A percentile compares a stretch with the other conserved stretches of the same genome.
Conservation (phyloP, 176 grass and related monocot species). For the Musa schizocarpa region DNA sequence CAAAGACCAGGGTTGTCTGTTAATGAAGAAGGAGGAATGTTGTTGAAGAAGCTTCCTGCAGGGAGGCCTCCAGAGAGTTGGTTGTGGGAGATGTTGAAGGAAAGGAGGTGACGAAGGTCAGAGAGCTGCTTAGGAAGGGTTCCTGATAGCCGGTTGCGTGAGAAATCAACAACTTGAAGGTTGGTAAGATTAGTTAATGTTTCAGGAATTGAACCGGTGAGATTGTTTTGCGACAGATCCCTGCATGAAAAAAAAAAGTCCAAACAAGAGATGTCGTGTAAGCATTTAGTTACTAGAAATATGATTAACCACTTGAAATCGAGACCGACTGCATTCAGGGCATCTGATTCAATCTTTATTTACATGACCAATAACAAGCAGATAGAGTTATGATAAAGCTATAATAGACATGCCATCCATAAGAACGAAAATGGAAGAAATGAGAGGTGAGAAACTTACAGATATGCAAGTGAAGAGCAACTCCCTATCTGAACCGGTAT, state of each 20-base stretch:
- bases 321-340: neutral
- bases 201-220: conserved; percentile 74
- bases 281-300: neutral
- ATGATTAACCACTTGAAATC: neutral
- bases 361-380: neutral
- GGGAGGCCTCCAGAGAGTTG: conserved; percentile 81
- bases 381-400: conserved; percentile 2
- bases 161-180: conserved; percentile 59
- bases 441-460: conserved; percentile 51
- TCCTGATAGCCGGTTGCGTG: conserved; percentile 67
- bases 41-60: conserved; percentile 81
- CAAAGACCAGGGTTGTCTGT: conserved; percentile 78
- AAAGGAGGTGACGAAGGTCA: conserved; percentile 48
- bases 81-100: conserved; percentile 90
- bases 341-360: neutral
- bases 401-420: neutral
- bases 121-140: conserved; percentile 70
- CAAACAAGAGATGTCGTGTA: conserved; percentile 21
- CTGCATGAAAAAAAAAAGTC: conserved; percentile 33
- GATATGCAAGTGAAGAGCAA: conserved; percentile 44
- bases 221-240: conserved; percentile 80
- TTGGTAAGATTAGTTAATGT: conserved; percentile 50
- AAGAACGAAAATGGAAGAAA: conserved; percentile 9
- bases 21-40: conserved; percentile 67
- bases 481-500: conserved; percentile 66